phyloP scores from a whole-genome alignment of 768 basidiomycete genomes.

The Phlebiopsis flavidoalba region DNA sequence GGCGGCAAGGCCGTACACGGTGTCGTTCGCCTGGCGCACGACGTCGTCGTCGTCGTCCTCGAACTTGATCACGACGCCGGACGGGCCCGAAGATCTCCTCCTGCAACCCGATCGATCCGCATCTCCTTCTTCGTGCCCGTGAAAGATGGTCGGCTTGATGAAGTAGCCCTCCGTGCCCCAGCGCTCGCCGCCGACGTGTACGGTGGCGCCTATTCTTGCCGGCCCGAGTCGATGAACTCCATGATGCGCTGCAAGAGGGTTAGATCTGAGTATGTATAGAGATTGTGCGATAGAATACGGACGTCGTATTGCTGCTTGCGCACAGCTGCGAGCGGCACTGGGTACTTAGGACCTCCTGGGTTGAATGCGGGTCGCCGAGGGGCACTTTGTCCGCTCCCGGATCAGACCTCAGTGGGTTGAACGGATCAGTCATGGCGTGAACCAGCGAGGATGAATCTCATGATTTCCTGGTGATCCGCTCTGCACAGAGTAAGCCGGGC shows the following conservation, averaged over 20 bases:
- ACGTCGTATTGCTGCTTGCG: constrained; percentile 71
- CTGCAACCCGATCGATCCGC: constrained; percentile 51
- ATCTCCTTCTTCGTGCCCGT: constrained; percentile 49
- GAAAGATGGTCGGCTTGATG: constrained; percentile 60
- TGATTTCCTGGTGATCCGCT: no score
- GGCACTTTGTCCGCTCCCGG: constrained; percentile 45
- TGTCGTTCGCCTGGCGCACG: constrained; percentile 77
- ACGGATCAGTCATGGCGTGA: no score
- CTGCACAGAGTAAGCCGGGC: no score
- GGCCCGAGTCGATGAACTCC: constrained; percentile 56
- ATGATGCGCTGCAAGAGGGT: constrained; percentile 43
- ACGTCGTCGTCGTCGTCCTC: constrained; percentile 58
- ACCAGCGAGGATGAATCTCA: no score
- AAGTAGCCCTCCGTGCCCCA: constrained; percentile 56
- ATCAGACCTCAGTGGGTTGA: no score
- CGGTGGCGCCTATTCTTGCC: constrained; percentile 52
- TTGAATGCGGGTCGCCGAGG: constrained; percentile 74
- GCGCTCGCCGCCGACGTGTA: constrained; percentile 50
- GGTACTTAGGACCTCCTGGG: constrained; percentile 41
- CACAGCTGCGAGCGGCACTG: constrained; percentile 84
- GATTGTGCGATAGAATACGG: constrained; percentile 21
- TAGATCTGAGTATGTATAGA: neutral
- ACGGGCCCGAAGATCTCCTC: constrained; percentile 73
- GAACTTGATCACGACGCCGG: constrained; percentile 63
- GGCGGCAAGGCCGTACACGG: constrained; percentile 80